Base-by-base conservation (phyloP, 2,329 filamentous ascomycete genomes). In the Beauveria brongniartii region DNA sequence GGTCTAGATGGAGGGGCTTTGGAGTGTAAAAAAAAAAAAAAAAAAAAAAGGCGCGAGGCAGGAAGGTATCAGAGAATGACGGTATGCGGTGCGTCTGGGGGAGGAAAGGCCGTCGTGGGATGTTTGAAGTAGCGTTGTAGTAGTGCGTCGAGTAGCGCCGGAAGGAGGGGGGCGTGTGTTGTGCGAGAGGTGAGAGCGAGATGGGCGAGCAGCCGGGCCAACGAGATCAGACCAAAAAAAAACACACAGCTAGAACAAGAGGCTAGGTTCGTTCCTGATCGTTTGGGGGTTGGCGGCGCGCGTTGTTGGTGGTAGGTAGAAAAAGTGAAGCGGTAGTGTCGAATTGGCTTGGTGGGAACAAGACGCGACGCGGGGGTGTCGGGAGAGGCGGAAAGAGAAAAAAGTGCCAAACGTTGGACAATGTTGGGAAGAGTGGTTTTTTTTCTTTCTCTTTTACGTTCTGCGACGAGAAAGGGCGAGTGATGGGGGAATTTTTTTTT, bases 141-240 rank as follows among this genome's bases (percentile, higher is more conserved):
- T 41, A 54, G 51, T 54, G 51, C 51, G 37, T 41, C 41, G 28
- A 48, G 44, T 57, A 57, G 55, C 55, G 55, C 55, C 55, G 28
- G 55, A 57, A 57, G 44, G 30, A 48, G 55, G 44, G 55, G 55
- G 43, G 55, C 22, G 53, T 54, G 52, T 28, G 53, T 55, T 24
- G 37, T n/a, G 24, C 41, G 34, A 22, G 8, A 30, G 28, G 8
- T 30, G 28, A 30, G 9, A 30, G 9, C 8, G 28, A 30, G 28
- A 30, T 30, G 24, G 34, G 28, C 43, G 28, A n/a, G 55, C 30
- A 44, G 43, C 40, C 55, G 55, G 28, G 28, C 28, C 28, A 34
- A 20, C 55, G 30, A 57, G 55, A 57, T 57, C 55, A 57, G 55
- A 57, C 55, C 44, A 57, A 57, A 56, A 56, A 18, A 22, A 40